Conservation (phyloP, 768 basidiomycete species). For the Suillus decipiens region DNA sequence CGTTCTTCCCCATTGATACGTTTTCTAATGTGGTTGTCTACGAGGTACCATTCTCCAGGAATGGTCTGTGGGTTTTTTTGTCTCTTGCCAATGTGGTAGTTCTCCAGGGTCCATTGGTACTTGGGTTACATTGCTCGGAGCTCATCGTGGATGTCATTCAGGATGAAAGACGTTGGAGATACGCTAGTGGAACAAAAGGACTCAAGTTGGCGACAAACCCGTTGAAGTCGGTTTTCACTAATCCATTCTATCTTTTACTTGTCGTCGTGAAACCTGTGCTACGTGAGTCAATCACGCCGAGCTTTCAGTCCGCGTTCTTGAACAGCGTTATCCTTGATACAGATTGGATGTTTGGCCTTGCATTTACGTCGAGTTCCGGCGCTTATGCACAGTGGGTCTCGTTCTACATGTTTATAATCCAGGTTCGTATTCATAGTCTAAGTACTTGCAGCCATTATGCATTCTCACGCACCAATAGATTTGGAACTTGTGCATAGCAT, state of each 20-base stretch:
- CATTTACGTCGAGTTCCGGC: slow-evolving; percentile 23
- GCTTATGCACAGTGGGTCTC: slow-evolving; percentile 1
- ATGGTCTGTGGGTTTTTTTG: slow-evolving; percentile 28
- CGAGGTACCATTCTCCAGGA: slow-evolving; percentile 25
- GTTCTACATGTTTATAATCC: slow-evolving; percentile 32
- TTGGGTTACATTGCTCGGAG: slow-evolving; percentile 31
- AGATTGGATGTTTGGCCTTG: slow-evolving; percentile 36
- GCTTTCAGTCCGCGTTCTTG: not conserved
- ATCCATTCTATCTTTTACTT: slow-evolving; percentile 16
- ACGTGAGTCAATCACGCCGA: slow-evolving; percentile 19
- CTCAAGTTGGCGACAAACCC: slow-evolving; percentile 20
- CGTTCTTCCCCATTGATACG: slow-evolving; percentile 20
- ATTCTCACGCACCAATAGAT: slow-evolving; percentile 17
- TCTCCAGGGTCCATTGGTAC: slow-evolving; percentile 31
- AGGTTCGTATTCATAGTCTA: slow-evolving; percentile 18
- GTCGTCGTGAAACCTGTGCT: slow-evolving; percentile 26
- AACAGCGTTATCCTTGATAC: not conserved
- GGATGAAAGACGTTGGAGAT: slow-evolving; percentile 29
- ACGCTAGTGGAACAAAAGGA: slow-evolving; percentile 19
- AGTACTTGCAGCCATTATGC: not conserved
- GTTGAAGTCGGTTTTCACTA: slow-evolving; percentile 25
- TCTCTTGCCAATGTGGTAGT: slow-evolving; percentile 29
- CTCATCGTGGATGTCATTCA: slow-evolving; percentile 30
- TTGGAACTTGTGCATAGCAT: slow-evolving; percentile 24
- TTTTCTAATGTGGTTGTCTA: slow-evolving; percentile 15